A percentile compares a stretch with the other conserved stretches of the same genome.
Conservation (phyloP, 305 asterid genomes). For the Plantago coronopus region DNA sequence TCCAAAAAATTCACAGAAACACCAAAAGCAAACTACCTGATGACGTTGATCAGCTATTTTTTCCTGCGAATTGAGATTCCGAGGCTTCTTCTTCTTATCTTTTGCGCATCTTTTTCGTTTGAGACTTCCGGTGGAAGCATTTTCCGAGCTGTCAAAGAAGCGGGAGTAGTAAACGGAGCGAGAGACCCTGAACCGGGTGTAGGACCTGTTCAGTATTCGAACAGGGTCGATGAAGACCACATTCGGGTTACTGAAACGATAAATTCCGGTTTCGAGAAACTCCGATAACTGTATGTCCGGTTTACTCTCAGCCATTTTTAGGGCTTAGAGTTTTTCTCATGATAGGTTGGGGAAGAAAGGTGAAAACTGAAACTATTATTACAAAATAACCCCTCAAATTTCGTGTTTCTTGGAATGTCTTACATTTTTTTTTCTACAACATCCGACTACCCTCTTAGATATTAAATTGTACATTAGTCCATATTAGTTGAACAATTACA, state of each 20-base stretch:
- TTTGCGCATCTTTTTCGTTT: slow-evolving; percentile 64
- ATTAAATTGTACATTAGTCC: too few relatives aligned
- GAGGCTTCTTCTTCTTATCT: slow-evolving; percentile 37
- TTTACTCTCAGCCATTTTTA: slow-evolving; percentile 40
- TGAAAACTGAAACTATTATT: too few relatives aligned
- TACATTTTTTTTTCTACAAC: too few relatives aligned
- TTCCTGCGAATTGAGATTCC: slow-evolving; percentile 54
- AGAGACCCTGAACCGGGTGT: slow-evolving; percentile 63
- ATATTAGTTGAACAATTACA: too few relatives aligned
- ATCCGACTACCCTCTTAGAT: too few relatives aligned
- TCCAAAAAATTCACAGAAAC: background rate
- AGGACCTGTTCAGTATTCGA: slow-evolving; percentile 64
- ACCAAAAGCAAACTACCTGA: slow-evolving; percentile 21
- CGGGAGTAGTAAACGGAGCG: slow-evolving; percentile 77
- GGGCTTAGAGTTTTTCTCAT: background rate
- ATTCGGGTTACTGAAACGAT: slow-evolving; percentile 34
- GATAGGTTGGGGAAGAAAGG: too few relatives aligned
- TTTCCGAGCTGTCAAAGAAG: slow-evolving; percentile 39
- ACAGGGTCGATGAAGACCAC: slow-evolving; percentile 71
- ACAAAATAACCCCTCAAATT: too few relatives aligned
- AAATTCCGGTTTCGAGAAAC: slow-evolving; percentile 49
- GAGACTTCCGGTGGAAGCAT: slow-evolving; percentile 17
- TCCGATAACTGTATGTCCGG: slow-evolving; percentile 28
- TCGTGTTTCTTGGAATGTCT: too few relatives aligned
- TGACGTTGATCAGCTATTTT: slow-evolving; percentile 75